Base-by-base conservation (phyloP, 2,329 filamentous ascomycete genomes). In the Tympanopsis confertula region DNA sequence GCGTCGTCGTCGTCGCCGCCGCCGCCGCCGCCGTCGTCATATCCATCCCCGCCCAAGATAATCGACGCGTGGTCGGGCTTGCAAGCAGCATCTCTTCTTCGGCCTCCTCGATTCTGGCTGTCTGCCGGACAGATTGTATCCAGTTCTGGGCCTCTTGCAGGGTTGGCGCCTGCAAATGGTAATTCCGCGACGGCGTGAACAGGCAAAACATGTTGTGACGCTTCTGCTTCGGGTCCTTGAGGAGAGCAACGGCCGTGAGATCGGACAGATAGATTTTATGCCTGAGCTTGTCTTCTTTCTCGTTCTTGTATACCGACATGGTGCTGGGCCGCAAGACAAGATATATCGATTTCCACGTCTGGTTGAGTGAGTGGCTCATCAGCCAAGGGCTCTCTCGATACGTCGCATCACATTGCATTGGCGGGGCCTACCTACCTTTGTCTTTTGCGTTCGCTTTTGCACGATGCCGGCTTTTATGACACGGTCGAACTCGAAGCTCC, bases 401-500 rank as follows among this genome's bases (percentile, higher is more conserved):
- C 26, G 7, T 5, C 18, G 29, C 36, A 33, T 13, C 36, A 15
- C 22, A 19, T 24, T 35, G 38, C 18, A 41, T 20, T 20, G 35
- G 45, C 40, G 43, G 50, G 43, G n/a, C n/a, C n/a, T n/a, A n/a
- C n/a, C n/a, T 59, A 87, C 86, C 79, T 93, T 94, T 42, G 89
- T 96, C 66, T 89, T 94, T 50, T 88, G 82, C 14, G 87, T 93
- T 47, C 89, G 78, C 61, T 94, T 94, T 53, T 83, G 74, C 28
- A 94, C 78, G 47, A 82, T 82, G 41, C 89, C 88, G 40, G 82
- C 78, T 63, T 94, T 96, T 57, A 96, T 73, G 39, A 96, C 85
- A 37, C 87, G 81, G 58, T 98, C 91, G 52, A 93, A 94, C 52
- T 91, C 88, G 57, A 94, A 98, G 58, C 86, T 91, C 44, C 91